Evolutionary conservation across 108 stramenopile species (phyloP).

Genomic region (Cyclotella baltica): DNA sequence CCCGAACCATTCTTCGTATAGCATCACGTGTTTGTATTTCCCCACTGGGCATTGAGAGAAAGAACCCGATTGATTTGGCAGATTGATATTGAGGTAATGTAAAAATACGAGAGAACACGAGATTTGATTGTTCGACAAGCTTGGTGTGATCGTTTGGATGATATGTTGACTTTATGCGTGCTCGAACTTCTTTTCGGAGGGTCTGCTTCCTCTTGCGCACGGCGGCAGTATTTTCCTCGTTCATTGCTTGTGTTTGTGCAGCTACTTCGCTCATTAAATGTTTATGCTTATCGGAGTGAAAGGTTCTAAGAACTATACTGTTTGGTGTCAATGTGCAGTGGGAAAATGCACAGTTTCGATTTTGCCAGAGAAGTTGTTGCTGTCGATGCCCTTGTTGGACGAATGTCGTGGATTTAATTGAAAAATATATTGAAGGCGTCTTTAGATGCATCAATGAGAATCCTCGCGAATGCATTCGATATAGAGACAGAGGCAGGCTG

Average conservation of each 20-base stretch:
- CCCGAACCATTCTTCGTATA: slow-evolving; percentile 29
- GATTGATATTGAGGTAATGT: slow-evolving; percentile 69
- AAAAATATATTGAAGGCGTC: too few relatives aligned
- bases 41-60: slow-evolving; percentile 86
- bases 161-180: slow-evolving; percentile 39
- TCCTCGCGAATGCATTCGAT: too few relatives aligned
- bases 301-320: background rate
- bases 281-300: background rate
- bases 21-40: slow-evolving; percentile 83
- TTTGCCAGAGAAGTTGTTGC: too few relatives aligned
- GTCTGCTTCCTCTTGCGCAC: slow-evolving; percentile 39
- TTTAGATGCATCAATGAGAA: too few relatives aligned
- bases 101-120: slow-evolving; percentile 70
- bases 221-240: background rate
- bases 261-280: background rate
- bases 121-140: background rate
- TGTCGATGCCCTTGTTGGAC: too few relatives aligned
- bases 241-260: slow-evolving; percentile 8
- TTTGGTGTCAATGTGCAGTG: too few relatives aligned
- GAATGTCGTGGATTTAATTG: too few relatives aligned
- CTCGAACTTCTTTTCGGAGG: slow-evolving; percentile 70
- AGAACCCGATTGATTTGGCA: slow-evolving; percentile 79
- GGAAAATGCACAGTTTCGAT: too few relatives aligned
- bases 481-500: too few relatives aligned
- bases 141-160: slow-evolving; percentile 40